These are phyloP conservation scores for Bertia moriformis DNA, from an alignment of 2,329 filamentous ascomycete genomes.

Conservation along the genomic window DNA sequence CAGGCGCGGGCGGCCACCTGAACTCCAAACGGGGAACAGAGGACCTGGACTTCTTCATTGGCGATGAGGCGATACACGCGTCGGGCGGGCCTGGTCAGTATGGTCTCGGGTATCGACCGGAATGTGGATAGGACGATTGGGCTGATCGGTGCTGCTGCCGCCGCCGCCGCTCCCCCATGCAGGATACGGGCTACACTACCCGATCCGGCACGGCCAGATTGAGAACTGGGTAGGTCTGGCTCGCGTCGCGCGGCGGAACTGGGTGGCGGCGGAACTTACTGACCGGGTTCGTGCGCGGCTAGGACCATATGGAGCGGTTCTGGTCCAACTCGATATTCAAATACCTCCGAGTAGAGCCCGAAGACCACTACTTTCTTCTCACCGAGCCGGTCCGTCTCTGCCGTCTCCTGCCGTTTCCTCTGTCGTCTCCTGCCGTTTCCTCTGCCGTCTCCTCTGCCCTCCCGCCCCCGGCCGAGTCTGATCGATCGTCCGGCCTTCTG, in stretches of 20 bases:
- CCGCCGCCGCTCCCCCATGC: no score
- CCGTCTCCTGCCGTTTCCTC: constrained; percentile 1
- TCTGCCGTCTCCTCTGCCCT: constrained; percentile 4
- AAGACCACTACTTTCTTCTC: constrained; percentile 96
- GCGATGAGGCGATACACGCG: constrained; percentile 82
- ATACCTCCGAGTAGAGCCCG: constrained; percentile 91
- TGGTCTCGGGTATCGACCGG: no score
- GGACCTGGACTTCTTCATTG: constrained; percentile 97
- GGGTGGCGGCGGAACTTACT: not conserved
- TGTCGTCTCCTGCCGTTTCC: constrained; percentile 3
- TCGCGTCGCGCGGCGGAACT: no score
- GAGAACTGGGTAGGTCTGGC: constrained; percentile 74
- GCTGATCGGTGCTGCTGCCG: constrained; percentile 5
- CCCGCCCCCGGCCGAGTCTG: not conserved
- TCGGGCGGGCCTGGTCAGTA: constrained; percentile 62
- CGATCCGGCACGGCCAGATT: constrained; percentile 93
- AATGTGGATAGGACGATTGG: not conserved
- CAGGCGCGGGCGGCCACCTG: constrained; percentile 68
- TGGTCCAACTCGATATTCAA: constrained; percentile 99
- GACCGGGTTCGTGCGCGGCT: constrained; percentile 10
- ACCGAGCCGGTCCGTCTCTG: constrained; percentile 68
- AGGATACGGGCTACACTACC: constrained; percentile 95
- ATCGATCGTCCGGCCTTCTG: constrained; percentile 3
- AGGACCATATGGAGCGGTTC: constrained; percentile 99
- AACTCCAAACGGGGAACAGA: constrained; percentile 89